Percentiles rank a stretch among this genome's conserved stretches.
Evolutionary conservation across 179 eudicot genomes (phyloP).

Genomic region (Silene vulgaris): DNA sequence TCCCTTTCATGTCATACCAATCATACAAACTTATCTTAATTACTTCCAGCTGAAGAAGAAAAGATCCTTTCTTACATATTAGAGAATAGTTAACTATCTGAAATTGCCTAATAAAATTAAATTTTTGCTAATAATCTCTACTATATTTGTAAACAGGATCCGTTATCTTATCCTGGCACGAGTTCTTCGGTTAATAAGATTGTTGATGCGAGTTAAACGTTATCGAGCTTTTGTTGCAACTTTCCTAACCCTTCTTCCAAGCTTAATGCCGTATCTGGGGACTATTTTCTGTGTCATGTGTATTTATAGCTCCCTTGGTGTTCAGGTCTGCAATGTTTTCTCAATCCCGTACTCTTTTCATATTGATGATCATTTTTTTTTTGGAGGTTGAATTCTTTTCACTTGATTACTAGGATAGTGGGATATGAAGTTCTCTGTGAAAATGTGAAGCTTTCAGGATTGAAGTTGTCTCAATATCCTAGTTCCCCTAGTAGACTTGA

Average conservation of each 20-base stretch:
- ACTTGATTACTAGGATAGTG: no score
- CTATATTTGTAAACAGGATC: conserved; percentile 51
- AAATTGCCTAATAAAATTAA: neutral
- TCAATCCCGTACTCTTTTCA: neutral
- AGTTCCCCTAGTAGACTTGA: no score
- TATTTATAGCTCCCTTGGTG: conserved; percentile 84
- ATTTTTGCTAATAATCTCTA: conserved; percentile 14
- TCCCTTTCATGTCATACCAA: neutral
- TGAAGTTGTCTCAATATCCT: no score
- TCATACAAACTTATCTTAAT: conserved; percentile 6
- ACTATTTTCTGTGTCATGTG: conserved; percentile 87
- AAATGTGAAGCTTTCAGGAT: no score
- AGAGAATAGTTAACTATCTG: neutral
- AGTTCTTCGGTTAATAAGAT: conserved; percentile 76
- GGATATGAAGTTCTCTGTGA: no score
- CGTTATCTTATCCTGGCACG: conserved; percentile 97
- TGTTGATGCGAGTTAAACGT: conserved; percentile 72
- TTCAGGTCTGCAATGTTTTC: conserved; percentile 53
- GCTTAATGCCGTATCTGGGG: conserved; percentile 95
- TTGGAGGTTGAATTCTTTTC: no score
- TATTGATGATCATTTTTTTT: neutral
- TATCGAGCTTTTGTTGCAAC: conserved; percentile 94
- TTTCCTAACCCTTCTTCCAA: conserved; percentile 79
- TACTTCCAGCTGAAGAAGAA: neutral
- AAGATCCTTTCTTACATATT: neutral